phyloP scores from a whole-genome alignment of 306 rosid species.

The Fragaria vesca region DNA sequence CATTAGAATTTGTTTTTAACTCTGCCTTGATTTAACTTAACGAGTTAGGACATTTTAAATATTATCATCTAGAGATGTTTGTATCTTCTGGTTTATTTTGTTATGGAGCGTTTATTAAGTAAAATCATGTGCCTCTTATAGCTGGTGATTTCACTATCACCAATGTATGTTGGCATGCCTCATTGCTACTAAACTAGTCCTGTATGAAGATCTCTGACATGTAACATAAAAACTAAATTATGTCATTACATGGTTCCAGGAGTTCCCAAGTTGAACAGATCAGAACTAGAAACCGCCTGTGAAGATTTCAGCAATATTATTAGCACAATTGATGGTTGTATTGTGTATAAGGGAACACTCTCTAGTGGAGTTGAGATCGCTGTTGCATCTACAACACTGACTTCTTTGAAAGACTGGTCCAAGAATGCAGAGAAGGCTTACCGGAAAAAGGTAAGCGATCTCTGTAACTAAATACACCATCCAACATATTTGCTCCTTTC shows the following conservation, averaged over 20 bases:
- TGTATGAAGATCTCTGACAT: background rate
- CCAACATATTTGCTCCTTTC: slow-evolving; percentile 7
- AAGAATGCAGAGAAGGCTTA: slow-evolving; percentile 59
- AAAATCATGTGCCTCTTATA: background rate
- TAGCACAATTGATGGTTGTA: slow-evolving; percentile 39
- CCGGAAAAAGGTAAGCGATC: slow-evolving; percentile 61
- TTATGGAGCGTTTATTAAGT: background rate
- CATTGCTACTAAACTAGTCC: background rate
- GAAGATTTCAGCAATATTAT: slow-evolving; percentile 95
- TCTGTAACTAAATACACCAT: slow-evolving; percentile 14
- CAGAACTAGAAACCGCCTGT: slow-evolving; percentile 83
- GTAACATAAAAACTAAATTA: slow-evolving; percentile 7
- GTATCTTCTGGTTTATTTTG: background rate
- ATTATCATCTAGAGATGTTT: background rate
- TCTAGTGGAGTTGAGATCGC: slow-evolving; percentile 96
- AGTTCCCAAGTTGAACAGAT: slow-evolving; percentile 82
- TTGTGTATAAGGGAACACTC: slow-evolving; percentile 79
- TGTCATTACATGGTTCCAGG: slow-evolving; percentile 46
- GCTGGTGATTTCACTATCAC: background rate
- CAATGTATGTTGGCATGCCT: background rate
- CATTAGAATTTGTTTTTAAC: too few species aligned
- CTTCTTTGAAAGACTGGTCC: slow-evolving; percentile 68
- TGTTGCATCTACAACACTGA: slow-evolving; percentile 58
- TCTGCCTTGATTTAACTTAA: too few species aligned
- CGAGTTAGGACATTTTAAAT: too few species aligned